Conservation (phyloP, 148 eudicot genomes). For the Cornus florida region DNA sequence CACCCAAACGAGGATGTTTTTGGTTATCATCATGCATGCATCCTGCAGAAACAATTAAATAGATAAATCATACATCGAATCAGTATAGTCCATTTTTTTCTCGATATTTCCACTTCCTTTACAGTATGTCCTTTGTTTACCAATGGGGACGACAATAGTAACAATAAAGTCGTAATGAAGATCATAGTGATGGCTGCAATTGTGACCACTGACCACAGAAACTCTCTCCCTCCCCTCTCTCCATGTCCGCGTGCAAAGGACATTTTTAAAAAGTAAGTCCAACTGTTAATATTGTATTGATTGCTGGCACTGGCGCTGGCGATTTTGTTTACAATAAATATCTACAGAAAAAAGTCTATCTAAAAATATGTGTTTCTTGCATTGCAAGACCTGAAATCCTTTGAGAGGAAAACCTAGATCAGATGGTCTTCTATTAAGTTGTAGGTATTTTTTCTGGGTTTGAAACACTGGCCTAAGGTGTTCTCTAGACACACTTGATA, state of each 20-base stretch:
- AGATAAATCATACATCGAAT: not conserved
- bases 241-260: not conserved
- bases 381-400: not conserved
- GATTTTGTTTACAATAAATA: too few species aligned
- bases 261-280: not conserved
- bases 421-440: not conserved
- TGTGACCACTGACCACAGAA: too few species aligned
- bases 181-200: too few species aligned
- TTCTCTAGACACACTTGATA: not conserved
- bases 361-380: too few species aligned
- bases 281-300: not conserved
- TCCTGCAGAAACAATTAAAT: conserved; percentile 44
- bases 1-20: conserved; percentile 82
- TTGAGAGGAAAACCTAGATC: not conserved
- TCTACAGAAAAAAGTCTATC: not conserved
- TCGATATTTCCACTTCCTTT: too few species aligned
- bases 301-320: too few species aligned
- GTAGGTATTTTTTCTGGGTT: not conserved
- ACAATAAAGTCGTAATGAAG: too few species aligned
- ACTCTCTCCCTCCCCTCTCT: not conserved
- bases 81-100: not conserved
- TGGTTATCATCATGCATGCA: conserved; percentile 47
- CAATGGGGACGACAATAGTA: too few species aligned
- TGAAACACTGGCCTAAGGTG: not conserved
- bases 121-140: too few species aligned